These are phyloP conservation scores for Oryza punctata DNA, from an alignment of 176 grass and related monocot genomes.

Conservation along the genomic window DNA sequence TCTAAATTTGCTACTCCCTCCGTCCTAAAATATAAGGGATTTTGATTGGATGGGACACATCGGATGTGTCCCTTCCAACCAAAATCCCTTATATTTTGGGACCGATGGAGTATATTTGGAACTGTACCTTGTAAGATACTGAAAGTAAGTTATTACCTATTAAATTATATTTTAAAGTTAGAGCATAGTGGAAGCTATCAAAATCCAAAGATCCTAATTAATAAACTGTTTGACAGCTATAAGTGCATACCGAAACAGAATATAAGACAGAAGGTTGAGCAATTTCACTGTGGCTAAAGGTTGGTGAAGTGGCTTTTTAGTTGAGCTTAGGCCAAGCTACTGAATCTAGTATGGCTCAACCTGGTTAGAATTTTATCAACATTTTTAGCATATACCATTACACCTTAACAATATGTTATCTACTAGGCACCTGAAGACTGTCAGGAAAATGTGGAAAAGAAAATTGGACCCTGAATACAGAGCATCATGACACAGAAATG, in stretches of 20 bases:
- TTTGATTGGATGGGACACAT: too few relatives aligned
- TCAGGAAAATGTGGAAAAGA: not conserved
- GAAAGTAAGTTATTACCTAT: not conserved
- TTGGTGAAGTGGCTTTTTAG: not conserved
- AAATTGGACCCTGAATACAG: not conserved
- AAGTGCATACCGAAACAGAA: conserved; percentile 19
- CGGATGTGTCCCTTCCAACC: too few relatives aligned
- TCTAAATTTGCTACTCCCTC: conserved; percentile 19
- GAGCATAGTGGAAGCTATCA: not conserved
- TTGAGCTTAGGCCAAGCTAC: not conserved
- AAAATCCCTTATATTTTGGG: too few relatives aligned
- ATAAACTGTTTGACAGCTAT: conserved; percentile 3
- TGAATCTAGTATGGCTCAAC: not conserved
- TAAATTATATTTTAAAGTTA: not conserved
- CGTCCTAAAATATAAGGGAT: too few relatives aligned
- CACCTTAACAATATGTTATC: conserved; percentile 12
- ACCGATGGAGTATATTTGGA: too few relatives aligned
- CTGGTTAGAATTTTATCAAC: not conserved
- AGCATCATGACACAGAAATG: not conserved
- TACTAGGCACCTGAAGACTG: conserved; percentile 9
- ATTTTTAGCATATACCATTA: conserved; percentile 14
- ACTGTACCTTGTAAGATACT: not conserved
- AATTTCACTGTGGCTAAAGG: conserved; percentile 4
- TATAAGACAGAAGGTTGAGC: not conserved
- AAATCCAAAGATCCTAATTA: conserved; percentile 12